These are phyloP conservation scores for Xerocomellus chrysenteron DNA, from an alignment of 768 basidiomycete species.

Conservation along the genomic window DNA sequence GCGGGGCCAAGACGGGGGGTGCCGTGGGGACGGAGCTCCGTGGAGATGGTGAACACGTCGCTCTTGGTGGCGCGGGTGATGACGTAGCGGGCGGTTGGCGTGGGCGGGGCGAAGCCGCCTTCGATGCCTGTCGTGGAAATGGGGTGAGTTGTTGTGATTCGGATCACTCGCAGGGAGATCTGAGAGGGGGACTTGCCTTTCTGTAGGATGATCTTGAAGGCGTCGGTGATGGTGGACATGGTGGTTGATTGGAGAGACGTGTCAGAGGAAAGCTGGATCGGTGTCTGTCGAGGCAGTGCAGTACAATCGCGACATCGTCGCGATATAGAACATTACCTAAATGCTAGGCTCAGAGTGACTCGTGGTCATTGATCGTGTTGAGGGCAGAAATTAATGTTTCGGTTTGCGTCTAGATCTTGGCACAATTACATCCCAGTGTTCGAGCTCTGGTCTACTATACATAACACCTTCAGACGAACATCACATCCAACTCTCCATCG, in stretches of 20 bases:
- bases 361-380: too few relatives aligned
- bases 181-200: constrained; percentile 41
- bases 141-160: background rate
- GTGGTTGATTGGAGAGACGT: background rate
- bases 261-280: background rate
- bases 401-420: too few relatives aligned
- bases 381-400: too few relatives aligned
- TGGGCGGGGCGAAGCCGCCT: constrained; percentile 75
- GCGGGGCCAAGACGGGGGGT: constrained; percentile 41
- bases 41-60: constrained; percentile 43
- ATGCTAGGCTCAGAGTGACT: background rate
- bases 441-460: too few relatives aligned
- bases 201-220: constrained; percentile 40
- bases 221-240: constrained; percentile 18
- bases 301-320: background rate
- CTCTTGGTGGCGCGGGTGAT: constrained; percentile 42
- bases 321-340: background rate
- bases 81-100: constrained; percentile 52
- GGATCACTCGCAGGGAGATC: background rate
- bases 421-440: too few relatives aligned
- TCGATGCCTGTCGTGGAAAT: constrained; percentile 47
- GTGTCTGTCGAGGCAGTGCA: background rate
- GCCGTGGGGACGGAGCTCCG: constrained; percentile 49
- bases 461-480: too few relatives aligned
- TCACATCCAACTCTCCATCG: too few relatives aligned